phyloP scores from a whole-genome alignment of 2,329 filamentous ascomycete species.

The Fusarium napiforme region DNA sequence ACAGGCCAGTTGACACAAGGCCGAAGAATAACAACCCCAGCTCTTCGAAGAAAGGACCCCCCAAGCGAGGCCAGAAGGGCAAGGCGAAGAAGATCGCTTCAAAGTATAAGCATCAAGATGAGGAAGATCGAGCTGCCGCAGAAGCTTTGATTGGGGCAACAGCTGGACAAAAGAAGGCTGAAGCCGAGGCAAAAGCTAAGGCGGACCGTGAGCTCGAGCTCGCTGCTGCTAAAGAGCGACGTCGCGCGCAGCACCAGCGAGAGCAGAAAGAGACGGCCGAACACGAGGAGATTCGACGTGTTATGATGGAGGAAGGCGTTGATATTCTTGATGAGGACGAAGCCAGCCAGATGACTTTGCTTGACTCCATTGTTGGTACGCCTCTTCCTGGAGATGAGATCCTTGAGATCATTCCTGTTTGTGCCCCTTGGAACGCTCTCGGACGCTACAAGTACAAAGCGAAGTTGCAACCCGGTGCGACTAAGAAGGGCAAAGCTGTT shows the following conservation, averaged over 20 bases:
- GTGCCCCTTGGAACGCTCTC: constrained; percentile 72
- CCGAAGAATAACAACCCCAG: constrained; percentile 26
- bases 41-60: constrained; percentile 53
- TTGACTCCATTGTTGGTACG: constrained; percentile 80
- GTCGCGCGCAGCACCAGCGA: constrained; percentile 81
- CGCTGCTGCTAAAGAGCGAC: constrained; percentile 77
- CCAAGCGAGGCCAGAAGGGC: constrained; percentile 78
- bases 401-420: constrained; percentile 71
- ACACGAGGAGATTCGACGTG: constrained; percentile 75
- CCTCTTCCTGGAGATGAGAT: constrained; percentile 87
- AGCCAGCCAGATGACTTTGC: constrained; percentile 62
- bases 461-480: constrained; percentile 88
- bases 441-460: constrained; percentile 88
- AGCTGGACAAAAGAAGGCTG: constrained; percentile 72
- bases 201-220: constrained; percentile 74
- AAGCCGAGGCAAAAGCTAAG: constrained; percentile 75
- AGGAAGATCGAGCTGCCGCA: constrained; percentile 87
- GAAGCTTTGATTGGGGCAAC: constrained; percentile 87
- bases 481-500: constrained; percentile 95
- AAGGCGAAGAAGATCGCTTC: constrained; percentile 88
- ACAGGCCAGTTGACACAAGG: constrained; percentile 12
- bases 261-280: constrained; percentile 80
- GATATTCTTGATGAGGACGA: constrained; percentile 71
- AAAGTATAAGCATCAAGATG: constrained; percentile 95
- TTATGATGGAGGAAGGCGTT: constrained; percentile 68